Conservation (phyloP, 164 flowering plant species). For the Magnolia kwangsiensis region DNA sequence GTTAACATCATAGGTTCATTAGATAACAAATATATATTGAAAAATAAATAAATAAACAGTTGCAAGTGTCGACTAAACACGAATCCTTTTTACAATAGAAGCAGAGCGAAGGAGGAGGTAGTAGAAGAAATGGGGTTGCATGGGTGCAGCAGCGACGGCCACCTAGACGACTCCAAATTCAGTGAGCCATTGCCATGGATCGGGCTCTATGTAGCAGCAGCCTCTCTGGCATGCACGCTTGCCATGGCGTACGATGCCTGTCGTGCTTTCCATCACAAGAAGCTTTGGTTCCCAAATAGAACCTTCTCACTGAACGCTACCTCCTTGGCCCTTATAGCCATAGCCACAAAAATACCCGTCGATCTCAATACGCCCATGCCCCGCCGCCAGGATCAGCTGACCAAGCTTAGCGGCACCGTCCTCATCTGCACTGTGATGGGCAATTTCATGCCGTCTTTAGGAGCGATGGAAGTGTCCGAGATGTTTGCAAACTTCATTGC, state of each 20-base stretch:
- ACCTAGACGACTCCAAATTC: not conserved
- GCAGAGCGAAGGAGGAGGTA: no score
- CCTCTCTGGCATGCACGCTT: constrained; percentile 40
- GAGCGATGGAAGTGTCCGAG: constrained; percentile 1
- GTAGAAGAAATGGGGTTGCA: not conserved
- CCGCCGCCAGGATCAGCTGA: constrained; percentile 9
- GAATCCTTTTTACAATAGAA: no score
- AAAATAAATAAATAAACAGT: no score
- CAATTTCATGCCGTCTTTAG: constrained; percentile 9
- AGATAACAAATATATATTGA: no score
- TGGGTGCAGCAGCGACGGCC: not conserved
- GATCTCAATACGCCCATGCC: constrained; percentile 59
- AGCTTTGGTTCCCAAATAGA: constrained; percentile 56
- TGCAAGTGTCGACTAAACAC: no score
- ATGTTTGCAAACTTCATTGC: constrained; percentile 1
- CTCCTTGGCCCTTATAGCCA: constrained; percentile 44
- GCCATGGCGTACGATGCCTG: constrained; percentile 48
- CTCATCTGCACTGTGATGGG: constrained; percentile 7
- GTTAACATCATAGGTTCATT: no score
- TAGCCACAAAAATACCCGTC: constrained; percentile 49
- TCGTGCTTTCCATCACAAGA: constrained; percentile 28
- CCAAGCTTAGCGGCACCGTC: constrained; percentile 16
- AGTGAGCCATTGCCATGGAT: constrained; percentile 11
- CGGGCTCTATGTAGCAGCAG: constrained; percentile 48
- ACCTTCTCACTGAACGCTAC: constrained; percentile 58